Evolutionary conservation across 1,139 yeast genomes (phyloP).

Genomic region (Pneumocystis jirovecii): DNA sequence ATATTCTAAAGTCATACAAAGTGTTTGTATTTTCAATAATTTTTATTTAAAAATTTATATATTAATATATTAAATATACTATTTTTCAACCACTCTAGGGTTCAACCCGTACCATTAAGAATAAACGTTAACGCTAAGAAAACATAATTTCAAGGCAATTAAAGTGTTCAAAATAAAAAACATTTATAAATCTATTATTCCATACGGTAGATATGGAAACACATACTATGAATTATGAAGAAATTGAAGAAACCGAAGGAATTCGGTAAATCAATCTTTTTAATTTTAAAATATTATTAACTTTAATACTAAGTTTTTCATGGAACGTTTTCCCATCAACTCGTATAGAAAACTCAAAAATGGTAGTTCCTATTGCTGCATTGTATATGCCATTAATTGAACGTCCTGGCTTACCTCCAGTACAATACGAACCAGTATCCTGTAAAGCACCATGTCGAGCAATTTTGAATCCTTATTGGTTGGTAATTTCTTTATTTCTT

Average conservation of each 20-base stretch:
- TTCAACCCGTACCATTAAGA: not conserved
- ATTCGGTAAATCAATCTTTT: not conserved
- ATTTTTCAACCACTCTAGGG: not conserved
- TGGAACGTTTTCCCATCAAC: conserved; percentile 89
- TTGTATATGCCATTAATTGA: conserved; percentile 81
- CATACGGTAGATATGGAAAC: conserved; percentile 3
- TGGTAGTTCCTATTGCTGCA: conserved; percentile 90
- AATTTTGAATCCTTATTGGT: conserved; percentile 66
- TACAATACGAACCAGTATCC: conserved; percentile 77
- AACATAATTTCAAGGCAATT: not conserved
- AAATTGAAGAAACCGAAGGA: conserved; percentile 59
- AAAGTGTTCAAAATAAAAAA: not conserved
- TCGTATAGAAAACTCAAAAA: conserved; percentile 75
- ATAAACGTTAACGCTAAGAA: not conserved
- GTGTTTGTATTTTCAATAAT: not conserved
- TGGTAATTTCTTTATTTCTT: conserved; percentile 1
- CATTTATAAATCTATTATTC: not conserved
- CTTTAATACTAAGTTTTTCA: conserved; percentile 42
- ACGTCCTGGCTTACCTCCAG: conserved; percentile 63
- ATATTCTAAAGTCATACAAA: not conserved
- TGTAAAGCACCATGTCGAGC: conserved; percentile 80
- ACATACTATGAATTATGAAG: conserved; percentile 50
- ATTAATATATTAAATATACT: not conserved
- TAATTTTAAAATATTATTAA: not conserved
- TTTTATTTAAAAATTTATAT: not conserved